Percentiles rank a stretch among this genome's conserved stretches.
phyloP scores from a whole-genome alignment of 2,329 filamentous ascomycete genomes.

The Ciborinia camelliae region DNA sequence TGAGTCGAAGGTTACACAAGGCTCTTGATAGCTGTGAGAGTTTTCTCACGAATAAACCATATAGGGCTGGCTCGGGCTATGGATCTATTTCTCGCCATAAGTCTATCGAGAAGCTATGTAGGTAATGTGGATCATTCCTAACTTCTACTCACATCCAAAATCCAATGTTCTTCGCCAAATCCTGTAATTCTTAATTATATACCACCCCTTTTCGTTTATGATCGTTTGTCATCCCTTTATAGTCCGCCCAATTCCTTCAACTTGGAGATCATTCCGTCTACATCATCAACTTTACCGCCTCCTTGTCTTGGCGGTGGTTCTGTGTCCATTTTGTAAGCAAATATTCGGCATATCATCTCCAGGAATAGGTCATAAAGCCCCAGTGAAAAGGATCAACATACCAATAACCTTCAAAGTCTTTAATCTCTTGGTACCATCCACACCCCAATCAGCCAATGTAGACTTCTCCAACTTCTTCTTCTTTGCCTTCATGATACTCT shows the following conservation, averaged over 20 bases:
- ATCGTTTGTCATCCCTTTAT: constrained; percentile 22
- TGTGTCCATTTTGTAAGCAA: constrained; percentile 36
- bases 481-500: constrained; percentile 99
- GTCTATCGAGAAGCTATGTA: background rate
- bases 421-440: constrained; percentile 71
- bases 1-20: background rate
- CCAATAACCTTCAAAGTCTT: constrained; percentile 87
- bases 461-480: constrained; percentile 98
- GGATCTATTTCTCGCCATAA: background rate
- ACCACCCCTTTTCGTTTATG: constrained; percentile 10
- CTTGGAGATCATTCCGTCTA: constrained; percentile 89
- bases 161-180: background rate
- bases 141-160: background rate
- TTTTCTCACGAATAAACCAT: background rate
- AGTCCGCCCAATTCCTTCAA: constrained; percentile 89
- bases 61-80: too few species aligned
- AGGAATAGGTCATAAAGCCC: background rate
- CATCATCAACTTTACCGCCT: constrained; percentile 95
- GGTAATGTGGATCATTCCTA: background rate
- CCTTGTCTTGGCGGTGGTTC: constrained; percentile 87
- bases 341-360: background rate
- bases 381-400: constrained; percentile 43
- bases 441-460: constrained; percentile 75
- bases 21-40: background rate
- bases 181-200: constrained; percentile 16